Conservation (phyloP, 805 yeast genomes). For the Pichia paraexigua region DNA sequence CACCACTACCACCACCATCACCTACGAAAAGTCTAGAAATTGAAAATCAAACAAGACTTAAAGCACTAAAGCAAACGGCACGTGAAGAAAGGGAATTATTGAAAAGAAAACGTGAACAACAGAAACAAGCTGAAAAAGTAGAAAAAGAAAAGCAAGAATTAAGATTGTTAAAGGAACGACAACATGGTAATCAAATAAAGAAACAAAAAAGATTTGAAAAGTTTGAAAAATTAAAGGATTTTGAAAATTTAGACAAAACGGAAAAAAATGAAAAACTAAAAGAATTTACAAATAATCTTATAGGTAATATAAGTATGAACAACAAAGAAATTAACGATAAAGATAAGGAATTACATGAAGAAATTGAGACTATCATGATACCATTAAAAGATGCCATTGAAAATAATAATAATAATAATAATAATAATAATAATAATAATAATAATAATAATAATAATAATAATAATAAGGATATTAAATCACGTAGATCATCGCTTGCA, state of each 20-base stretch:
- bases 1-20: background rate
- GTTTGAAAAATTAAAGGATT: conserved; percentile 6
- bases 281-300: background rate
- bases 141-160: conserved; percentile 8
- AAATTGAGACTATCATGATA: conserved; percentile 7
- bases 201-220: background rate
- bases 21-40: background rate
- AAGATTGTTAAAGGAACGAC: conserved; percentile 9
- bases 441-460: background rate
- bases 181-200: background rate
- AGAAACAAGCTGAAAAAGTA: conserved; percentile 13
- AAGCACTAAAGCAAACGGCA: conserved; percentile 21
- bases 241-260: background rate
- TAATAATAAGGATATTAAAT: background rate
- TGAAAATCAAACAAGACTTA: conserved; percentile 21
- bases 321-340: background rate
- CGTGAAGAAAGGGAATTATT: conserved; percentile 15
- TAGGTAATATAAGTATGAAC: background rate
- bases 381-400: conserved; percentile 7
- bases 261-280: background rate
- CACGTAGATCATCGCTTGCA: conserved; percentile 42
- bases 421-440: background rate
- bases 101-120: conserved; percentile 11
- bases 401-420: background rate
- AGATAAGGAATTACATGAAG: background rate